Evolutionary conservation across 1,139 yeast species (phyloP).

Genomic region (Lodderomyces beijingensis): DNA sequence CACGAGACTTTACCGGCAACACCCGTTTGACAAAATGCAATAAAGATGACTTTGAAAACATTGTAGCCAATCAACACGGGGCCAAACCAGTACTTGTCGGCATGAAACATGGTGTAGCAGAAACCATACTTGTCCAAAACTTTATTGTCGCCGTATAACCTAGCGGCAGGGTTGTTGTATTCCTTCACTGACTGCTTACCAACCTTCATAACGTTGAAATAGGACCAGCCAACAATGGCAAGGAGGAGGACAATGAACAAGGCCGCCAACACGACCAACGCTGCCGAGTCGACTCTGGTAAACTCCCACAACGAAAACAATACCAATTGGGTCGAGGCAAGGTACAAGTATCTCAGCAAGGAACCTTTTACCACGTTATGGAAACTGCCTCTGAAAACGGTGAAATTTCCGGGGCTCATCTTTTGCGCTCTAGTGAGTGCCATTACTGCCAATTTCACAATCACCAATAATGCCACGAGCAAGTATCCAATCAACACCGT

Average conservation of each 20-base stretch:
- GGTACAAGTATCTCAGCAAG: conserved; percentile 61
- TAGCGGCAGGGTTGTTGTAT: conserved; percentile 72
- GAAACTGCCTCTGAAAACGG: conserved; percentile 53
- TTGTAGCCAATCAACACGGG: conserved; percentile 51
- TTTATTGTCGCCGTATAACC: conserved; percentile 64
- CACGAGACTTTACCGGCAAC: conserved; percentile 59
- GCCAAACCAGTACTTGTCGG: conserved; percentile 74
- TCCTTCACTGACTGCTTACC: conserved; percentile 51
- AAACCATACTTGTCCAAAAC: conserved; percentile 70
- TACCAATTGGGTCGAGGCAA: conserved; percentile 71
- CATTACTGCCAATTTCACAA: conserved; percentile 47
- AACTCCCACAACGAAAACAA: conserved; percentile 75
- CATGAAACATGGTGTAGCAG: conserved; percentile 78
- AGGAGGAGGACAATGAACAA: conserved; percentile 55
- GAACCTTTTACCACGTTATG: conserved; percentile 59
- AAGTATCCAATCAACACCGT: conserved; percentile 63
- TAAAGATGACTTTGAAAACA: conserved; percentile 57
- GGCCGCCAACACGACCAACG: conserved; percentile 66
- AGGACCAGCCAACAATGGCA: conserved; percentile 55
- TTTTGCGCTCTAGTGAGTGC: conserved; percentile 40
- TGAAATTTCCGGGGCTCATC: conserved; percentile 45
- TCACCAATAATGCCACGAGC: conserved; percentile 43
- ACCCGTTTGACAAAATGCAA: conserved; percentile 61
- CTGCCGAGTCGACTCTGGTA: conserved; percentile 65
- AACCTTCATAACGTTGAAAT: conserved; percentile 52